Evolutionary conservation across 1,139 yeast species (phyloP), one percentile per base, ranked within the genome.

Genomic region (Candida sojae): DNA sequence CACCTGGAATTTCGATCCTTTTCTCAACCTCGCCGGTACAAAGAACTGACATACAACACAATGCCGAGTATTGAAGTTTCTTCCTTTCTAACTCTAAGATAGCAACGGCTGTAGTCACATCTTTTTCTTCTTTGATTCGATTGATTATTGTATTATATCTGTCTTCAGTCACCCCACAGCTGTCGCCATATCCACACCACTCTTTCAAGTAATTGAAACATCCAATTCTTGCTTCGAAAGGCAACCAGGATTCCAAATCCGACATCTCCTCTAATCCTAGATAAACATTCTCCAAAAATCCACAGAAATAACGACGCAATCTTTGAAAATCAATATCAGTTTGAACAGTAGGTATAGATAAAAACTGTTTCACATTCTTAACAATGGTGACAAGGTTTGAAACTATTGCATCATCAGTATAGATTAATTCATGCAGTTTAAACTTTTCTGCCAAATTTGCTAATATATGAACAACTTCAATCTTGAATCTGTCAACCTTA

Each of bases 101-200:
- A 0, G 98, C 96, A 38, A 82, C 77, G 11, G 87, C 70, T 0
- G 84, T 68, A 0, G 84, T 75, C 1, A 71, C 59, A 39, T 82
- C 86, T 49, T 77, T 75, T 42, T 71, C 64, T 23, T 65, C 69
- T 6, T 70, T 69, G 2, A 77, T 70, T 26, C 69, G 73, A 42
- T 70, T 71, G 10, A 75, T 68, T 88, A 92, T 91, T 1, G 70
- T 63, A 6, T 69, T 66, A 56, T 90, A 92, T 43, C 97, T 73
- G 37, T 86, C 88, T 38, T 82, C 82, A 5, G 90, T 80, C 4
- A 85, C 62, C 1, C 74, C 68, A 23, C 80, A 75, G 33, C 82
- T 74, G 45, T 81, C 86, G 1, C 98, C 98, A 51, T 82, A 83
- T 0, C 96, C 96, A 66, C 97, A 90, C 99, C 99, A 95, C 61